These are phyloP conservation scores for Cladosporium sp. DNA, from an alignment of 2,329 filamentous ascomycete genomes.

Conservation along the genomic window DNA sequence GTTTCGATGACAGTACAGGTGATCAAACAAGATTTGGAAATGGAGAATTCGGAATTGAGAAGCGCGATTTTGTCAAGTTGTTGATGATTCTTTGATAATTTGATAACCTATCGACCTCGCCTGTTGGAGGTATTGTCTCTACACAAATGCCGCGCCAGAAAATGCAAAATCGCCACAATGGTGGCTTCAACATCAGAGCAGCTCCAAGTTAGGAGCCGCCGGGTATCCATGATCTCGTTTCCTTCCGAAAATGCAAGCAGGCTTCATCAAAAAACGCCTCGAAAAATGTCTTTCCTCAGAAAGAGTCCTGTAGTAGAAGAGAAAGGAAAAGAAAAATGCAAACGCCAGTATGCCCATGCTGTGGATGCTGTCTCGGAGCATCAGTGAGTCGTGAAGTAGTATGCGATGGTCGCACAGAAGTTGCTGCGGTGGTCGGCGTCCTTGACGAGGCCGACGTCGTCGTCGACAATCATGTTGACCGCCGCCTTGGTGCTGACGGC, in stretches of 20 bases:
- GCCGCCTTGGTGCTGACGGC: constrained; percentile 44
- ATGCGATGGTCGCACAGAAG: constrained; percentile 44
- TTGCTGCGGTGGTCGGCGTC: constrained; percentile 43
- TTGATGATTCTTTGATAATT: neutral
- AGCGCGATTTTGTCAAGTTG: neutral
- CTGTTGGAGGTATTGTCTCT: neutral
- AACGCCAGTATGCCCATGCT: neutral
- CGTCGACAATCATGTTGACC: constrained; percentile 43
- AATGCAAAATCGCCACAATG: neutral
- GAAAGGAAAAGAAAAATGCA: neutral
- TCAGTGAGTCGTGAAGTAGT: constrained; percentile 19
- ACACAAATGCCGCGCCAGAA: neutral
- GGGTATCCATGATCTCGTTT: neutral
- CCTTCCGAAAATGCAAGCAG: neutral
- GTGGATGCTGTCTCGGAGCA: neutral
- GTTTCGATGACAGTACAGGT: neutral
- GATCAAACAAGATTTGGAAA: neutral
- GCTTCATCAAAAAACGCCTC: neutral
- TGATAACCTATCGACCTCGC: neutral
- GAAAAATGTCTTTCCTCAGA: neutral
- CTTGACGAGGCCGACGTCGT: constrained; percentile 30
- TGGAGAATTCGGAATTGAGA: neutral
- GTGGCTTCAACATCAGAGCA: neutral
- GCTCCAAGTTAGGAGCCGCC: neutral
- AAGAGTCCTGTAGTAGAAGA: neutral